Base-by-base conservation (phyloP, 2,329 filamentous ascomycete species). In the Aureobasidium mangrovei region DNA sequence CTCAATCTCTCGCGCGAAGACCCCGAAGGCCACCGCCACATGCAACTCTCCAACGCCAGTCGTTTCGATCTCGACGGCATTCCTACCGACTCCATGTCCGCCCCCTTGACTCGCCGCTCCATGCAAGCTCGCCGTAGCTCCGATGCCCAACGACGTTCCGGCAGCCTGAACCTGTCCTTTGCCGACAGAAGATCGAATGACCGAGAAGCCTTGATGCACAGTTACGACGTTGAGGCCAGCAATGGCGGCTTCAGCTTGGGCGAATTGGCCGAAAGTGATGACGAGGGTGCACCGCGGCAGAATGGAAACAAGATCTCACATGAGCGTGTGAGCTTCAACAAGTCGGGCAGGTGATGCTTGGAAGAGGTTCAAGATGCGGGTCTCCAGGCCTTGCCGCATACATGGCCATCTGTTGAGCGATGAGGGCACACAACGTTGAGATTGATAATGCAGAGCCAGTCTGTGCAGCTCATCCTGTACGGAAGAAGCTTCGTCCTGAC, bases 1-100 rank as follows among this genome's bases (percentile, higher is more conserved):
- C 80, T 97, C 62, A 97, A 97, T 66, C 82, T 98, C n/a, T 96
- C 91, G 0, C 85, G 93, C 64, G 81, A 84, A 60, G 93, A 98
- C 65, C 90, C 93, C 1, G 84, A 95, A 64, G 91, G 91, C 49
- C 82, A 78, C 56, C 80, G 79, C 56, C 69, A 81, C 52, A 59
- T 58, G 28, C 49, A 49, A 18, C 67, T 84, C 59, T 72, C 85
- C 29, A 79, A 80, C 53, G 44, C 32, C 45, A 56, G 55, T 45
- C 55, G 49, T 18, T 62, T 63, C 59, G 65, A 83, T 56, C 79
- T 83, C 48, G 88, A 95, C 66, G 86, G 85, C 46, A 86, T 91
- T 4, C 93, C 91, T 9, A 96, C 91, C 10, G 93, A 98, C 67
- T 88, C 87, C 68, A 82, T 98, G 54, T 89, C 90, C 29, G 88